phyloP scores from a whole-genome alignment of 2,329 filamentous ascomycete genomes.

The Colletotrichum neosansevieriae region DNA sequence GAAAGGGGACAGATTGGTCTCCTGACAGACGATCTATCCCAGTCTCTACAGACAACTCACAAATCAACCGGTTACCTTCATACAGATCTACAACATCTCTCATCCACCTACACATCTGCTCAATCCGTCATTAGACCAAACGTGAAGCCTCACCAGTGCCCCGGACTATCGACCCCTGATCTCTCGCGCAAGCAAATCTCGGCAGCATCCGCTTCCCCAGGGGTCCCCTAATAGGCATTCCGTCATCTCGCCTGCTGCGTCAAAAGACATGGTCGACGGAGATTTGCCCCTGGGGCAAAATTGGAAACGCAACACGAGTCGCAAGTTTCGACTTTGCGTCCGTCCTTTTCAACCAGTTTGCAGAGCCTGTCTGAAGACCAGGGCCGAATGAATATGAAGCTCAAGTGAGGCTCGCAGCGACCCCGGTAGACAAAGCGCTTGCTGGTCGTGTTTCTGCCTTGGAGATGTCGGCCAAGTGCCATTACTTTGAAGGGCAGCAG shows the following conservation, averaged over 20 bases:
- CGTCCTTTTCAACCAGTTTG: not conserved
- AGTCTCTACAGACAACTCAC: too few relatives aligned
- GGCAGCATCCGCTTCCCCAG: slow-evolving; percentile 28
- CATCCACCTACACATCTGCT: too few relatives aligned
- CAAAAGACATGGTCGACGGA: slow-evolving; percentile 15
- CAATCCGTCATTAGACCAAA: not conserved
- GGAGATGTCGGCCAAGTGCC: not conserved
- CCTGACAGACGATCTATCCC: too few relatives aligned
- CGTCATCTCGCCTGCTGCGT: slow-evolving; percentile 29
- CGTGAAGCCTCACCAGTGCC: not conserved
- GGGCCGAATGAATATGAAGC: too few relatives aligned
- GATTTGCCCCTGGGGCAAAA: slow-evolving; percentile 1
- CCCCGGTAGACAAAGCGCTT: not conserved
- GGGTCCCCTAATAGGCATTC: slow-evolving; percentile 17
- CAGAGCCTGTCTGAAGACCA: not conserved
- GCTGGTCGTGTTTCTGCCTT: not conserved
- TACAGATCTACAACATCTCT: too few relatives aligned
- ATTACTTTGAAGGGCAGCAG: not conserved
- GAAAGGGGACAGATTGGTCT: too few relatives aligned
- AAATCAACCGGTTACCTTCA: too few relatives aligned
- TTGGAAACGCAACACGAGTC: not conserved
- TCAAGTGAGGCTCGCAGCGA: too few relatives aligned
- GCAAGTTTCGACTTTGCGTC: not conserved
- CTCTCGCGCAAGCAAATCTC: slow-evolving; percentile 21
- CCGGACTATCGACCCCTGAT: slow-evolving; percentile 7